These are phyloP conservation scores for Cokeromyces recurvatus DNA, from an alignment of 371 early-diverging fungal species.

Conservation along the genomic window DNA sequence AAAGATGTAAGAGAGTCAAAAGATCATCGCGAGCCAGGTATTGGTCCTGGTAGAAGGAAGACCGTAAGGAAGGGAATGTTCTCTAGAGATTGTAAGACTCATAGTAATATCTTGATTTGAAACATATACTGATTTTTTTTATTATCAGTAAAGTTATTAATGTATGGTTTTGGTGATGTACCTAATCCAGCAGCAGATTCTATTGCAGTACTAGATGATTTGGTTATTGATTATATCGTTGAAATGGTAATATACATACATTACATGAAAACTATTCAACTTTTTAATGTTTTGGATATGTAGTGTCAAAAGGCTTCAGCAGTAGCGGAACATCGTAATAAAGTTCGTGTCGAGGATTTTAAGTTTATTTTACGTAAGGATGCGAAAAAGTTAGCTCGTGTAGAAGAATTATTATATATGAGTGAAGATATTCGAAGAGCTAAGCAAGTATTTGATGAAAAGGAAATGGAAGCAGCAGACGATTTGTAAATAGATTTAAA, in stretches of 20 bases:
- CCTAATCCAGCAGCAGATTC: slow-evolving; percentile 90
- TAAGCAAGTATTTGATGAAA: slow-evolving; percentile 63
- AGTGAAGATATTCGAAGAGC: slow-evolving; percentile 94
- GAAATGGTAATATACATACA: slow-evolving; percentile 63
- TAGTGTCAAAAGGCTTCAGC: slow-evolving; percentile 74
- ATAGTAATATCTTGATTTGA: not conserved
- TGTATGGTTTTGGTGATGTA: slow-evolving; percentile 98
- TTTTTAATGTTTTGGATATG: no score
- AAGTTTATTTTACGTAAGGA: slow-evolving; percentile 91
- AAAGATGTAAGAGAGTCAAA: slow-evolving; percentile 18
- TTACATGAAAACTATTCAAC: not conserved
- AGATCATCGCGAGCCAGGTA: slow-evolving; percentile 31
- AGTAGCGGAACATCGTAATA: slow-evolving; percentile 60
- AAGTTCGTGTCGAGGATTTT: slow-evolving; percentile 91
- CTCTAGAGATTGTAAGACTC: slow-evolving; percentile 45
- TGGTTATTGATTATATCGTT: slow-evolving; percentile 87
- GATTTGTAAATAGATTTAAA: slow-evolving; percentile 7
- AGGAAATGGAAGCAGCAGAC: slow-evolving; percentile 46
- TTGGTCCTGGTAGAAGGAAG: slow-evolving; percentile 47
- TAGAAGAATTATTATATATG: slow-evolving; percentile 92
- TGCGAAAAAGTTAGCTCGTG: slow-evolving; percentile 93
- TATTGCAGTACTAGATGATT: slow-evolving; percentile 90
- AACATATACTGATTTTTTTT: not conserved
- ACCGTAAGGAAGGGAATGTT: slow-evolving; percentile 52
- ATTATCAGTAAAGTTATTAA: slow-evolving; percentile 69